Conservation (phyloP, 441 rosid genomes). For the Jatropha multifida region DNA sequence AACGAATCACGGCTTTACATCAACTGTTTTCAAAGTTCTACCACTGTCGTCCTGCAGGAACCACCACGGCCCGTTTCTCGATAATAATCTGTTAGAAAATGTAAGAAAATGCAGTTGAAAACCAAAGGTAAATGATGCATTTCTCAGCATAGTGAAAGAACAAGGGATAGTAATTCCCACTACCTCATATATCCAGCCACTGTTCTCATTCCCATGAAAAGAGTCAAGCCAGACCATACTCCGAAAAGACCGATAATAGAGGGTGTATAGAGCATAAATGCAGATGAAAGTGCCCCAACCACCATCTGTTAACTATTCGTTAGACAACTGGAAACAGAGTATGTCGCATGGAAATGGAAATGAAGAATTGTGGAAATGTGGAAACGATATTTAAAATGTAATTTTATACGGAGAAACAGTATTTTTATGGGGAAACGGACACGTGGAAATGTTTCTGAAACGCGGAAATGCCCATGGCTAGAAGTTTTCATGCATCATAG, state of each 20-base stretch:
- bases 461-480: too few species aligned
- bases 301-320: conserved; percentile 20
- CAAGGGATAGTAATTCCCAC: background rate
- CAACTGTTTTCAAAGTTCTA: conserved; percentile 12
- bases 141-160: too few species aligned
- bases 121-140: background rate
- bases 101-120: background rate
- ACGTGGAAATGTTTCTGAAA: too few species aligned
- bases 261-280: conserved; percentile 34
- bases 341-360: too few species aligned
- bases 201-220: conserved; percentile 44
- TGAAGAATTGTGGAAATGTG: background rate
- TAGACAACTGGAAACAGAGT: too few species aligned
- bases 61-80: conserved; percentile 44
- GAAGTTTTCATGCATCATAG: too few species aligned
- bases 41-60: conserved; percentile 30
- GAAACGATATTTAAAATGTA: too few species aligned
- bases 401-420: too few species aligned
- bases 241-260: conserved; percentile 37
- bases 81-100: conserved; percentile 25
- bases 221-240: conserved; percentile 40
- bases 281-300: conserved; percentile 32
- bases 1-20: background rate
- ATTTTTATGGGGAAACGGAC: too few species aligned
- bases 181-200: conserved; percentile 41